Conservation (phyloP, 495 filamentous ascomycete genomes). For the Cladorrhinum samala region DNA sequence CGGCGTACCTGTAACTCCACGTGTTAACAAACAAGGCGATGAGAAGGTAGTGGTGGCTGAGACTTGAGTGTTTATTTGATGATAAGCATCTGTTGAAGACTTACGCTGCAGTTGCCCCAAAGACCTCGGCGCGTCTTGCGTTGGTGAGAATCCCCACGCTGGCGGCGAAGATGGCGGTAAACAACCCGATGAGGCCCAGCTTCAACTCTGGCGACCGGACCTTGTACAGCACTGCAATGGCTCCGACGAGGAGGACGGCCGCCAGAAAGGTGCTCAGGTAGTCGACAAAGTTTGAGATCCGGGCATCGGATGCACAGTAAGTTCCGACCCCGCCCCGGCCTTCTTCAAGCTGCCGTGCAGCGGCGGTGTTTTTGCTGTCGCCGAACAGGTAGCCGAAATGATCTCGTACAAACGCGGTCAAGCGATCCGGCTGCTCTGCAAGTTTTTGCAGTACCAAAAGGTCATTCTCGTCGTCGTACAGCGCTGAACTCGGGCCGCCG, state of each 20-base stretch:
- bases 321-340: too few species aligned
- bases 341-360: too few species aligned
- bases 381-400: neutral
- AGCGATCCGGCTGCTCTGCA: neutral
- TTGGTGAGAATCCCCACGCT: constrained; percentile 29
- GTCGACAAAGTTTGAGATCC: neutral
- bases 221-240: constrained; percentile 21
- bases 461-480: constrained; percentile 3
- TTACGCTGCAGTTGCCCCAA: constrained; percentile 29
- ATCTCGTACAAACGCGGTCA: neutral
- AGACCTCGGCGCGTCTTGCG: constrained; percentile 28
- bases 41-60: too few species aligned
- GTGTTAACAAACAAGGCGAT: too few species aligned
- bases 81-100: too few species aligned
- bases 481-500: neutral
- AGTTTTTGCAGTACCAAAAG: neutral
- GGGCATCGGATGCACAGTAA: neutral
- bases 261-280: constrained; percentile 13
- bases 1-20: too few species aligned
- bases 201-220: constrained; percentile 4
- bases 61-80: too few species aligned
- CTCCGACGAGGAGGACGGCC: constrained; percentile 23
- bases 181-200: constrained; percentile 24
- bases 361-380: too few species aligned
- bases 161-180: constrained; percentile 25